Evolutionary conservation across 2,329 filamentous ascomycete genomes (phyloP), one percentile per base, ranked within the genome.

Genomic region (Monosporascus sp.): DNA sequence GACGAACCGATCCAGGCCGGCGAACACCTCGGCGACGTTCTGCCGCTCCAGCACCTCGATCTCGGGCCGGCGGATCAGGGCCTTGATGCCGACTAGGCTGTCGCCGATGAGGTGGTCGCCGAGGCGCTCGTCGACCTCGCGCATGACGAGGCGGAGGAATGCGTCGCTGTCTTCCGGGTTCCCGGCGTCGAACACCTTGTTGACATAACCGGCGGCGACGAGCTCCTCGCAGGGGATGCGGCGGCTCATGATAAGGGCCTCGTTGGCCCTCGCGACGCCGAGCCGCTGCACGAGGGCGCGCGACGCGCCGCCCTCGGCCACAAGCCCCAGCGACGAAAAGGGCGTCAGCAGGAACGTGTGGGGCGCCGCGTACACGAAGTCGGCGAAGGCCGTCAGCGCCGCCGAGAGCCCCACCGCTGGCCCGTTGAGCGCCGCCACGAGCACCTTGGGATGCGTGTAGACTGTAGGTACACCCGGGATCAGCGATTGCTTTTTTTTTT

Each of bases 381-480:
- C 94, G 24, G 89, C 89, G 70, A 90, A 88, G 27, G 86, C 86
- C 54, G 91, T 77, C 0, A 97, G 74, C 0, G 93, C 92, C 1
- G 93, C 94, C 2, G 88, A 89, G 35, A 97, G 85, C 6, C 94
- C 94, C 51, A 99, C 80, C 11, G 86, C 91, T 6, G 94, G 94
- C 3, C 93, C 94, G 74, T 97, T 97, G 60, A 97, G 85, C 0
- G 90, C 94, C 0, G 87, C 86, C 55, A 97, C 82, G 24, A 97
- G 88, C 72, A 97, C 88, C 75, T 97, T 97, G 63, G 91, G 89
- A 74, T 97, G 94, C 16, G 85, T 86, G 77, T 94, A 92, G 76
- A 97, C 31, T 35, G 31, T 5, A 35, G 11, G 11, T 35, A 14
- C 31, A 35, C 14, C 9, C 11, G 11, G 31, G 11, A 14, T 35